phyloP scores from a whole-genome alignment of 164 flowering plant species.

The Platanus orientalis region DNA sequence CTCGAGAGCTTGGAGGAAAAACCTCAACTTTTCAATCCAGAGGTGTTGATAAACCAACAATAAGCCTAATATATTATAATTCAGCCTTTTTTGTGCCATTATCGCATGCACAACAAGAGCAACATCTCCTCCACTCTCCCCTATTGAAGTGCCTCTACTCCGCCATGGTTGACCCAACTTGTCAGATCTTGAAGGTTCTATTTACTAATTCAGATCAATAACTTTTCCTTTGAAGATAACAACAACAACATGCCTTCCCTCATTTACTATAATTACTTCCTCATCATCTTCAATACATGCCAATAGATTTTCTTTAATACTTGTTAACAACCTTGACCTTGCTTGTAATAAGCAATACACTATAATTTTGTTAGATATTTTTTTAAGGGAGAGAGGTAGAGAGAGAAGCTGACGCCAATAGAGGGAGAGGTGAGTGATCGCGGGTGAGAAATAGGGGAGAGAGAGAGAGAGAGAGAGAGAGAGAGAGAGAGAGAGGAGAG shows the following conservation, averaged over 20 bases:
- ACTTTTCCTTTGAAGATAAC: conserved; percentile 18
- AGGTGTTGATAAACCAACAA: conserved; percentile 31
- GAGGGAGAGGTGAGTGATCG: too few species aligned
- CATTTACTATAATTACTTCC: conserved; percentile 25
- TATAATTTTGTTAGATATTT: too few species aligned
- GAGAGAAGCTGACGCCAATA: too few species aligned
- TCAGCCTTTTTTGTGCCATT: conserved; percentile 39
- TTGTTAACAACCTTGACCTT: too few species aligned
- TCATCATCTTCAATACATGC: conserved; percentile 27
- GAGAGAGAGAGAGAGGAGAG: too few species aligned
- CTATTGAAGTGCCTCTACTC: conserved; percentile 42
- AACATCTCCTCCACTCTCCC: conserved; percentile 28
- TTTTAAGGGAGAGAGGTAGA: too few species aligned
- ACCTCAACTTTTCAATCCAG: conserved; percentile 43
- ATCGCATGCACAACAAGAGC: conserved; percentile 37
- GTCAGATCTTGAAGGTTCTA: conserved; percentile 18
- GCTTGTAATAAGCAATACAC: too few species aligned
- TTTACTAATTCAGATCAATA: conserved; percentile 36
- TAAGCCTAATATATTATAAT: conserved; percentile 33
- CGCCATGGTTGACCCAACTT: conserved; percentile 12
- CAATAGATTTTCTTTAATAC: too few species aligned
- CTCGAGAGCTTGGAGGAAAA: conserved; percentile 30
- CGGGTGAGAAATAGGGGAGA: too few species aligned
- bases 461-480: too few species aligned
- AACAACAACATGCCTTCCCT: conserved; percentile 17